Percentiles rank a stretch among this genome's conserved stretches.
These are phyloP conservation scores for Aspergillus cejpii DNA, from an alignment of 2,329 filamentous ascomycete genomes.

Conservation along the genomic window DNA sequence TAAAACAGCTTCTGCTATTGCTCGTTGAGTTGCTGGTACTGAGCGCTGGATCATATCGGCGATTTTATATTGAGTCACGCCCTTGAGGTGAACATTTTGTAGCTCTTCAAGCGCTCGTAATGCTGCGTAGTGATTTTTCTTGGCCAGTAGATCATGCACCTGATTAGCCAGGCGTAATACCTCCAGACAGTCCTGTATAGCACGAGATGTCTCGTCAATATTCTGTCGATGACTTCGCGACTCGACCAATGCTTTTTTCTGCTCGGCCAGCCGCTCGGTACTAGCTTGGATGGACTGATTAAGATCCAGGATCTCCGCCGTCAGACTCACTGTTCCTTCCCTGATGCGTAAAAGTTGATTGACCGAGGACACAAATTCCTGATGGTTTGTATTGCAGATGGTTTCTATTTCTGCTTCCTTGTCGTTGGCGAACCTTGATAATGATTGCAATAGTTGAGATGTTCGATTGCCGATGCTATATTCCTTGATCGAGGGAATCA, in stretches of 20 bases:
- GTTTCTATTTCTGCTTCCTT: slow-evolving; percentile 87
- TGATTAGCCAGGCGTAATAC: slow-evolving; percentile 90
- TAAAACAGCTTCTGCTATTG: slow-evolving; percentile 96
- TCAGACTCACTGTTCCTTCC: slow-evolving; percentile 81
- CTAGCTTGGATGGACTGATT: slow-evolving; percentile 94
- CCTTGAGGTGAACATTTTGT: slow-evolving; percentile 91
- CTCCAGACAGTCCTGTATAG: slow-evolving; percentile 82
- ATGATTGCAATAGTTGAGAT: slow-evolving; percentile 65
- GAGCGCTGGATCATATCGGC: slow-evolving; percentile 95
- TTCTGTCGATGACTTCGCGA: slow-evolving; percentile 89
- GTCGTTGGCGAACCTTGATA: slow-evolving; percentile 75
- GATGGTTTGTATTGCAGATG: slow-evolving; percentile 91
- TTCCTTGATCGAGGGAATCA: slow-evolving; percentile 91
- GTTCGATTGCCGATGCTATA: slow-evolving; percentile 69
- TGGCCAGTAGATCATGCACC: slow-evolving; percentile 81
- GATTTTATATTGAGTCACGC: slow-evolving; percentile 89
- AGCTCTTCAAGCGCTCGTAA: slow-evolving; percentile 90
- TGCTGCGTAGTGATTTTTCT: slow-evolving; percentile 93
- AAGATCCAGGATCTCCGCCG: slow-evolving; percentile 81
- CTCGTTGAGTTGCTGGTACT: slow-evolving; percentile 82
- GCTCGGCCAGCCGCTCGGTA: slow-evolving; percentile 86
- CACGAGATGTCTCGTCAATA: slow-evolving; percentile 84
- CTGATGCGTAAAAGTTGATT: slow-evolving; percentile 89
- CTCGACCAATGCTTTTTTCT: slow-evolving; percentile 91
- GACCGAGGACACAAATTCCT: slow-evolving; percentile 90